These are phyloP conservation scores for Mycena venus DNA, from an alignment of 768 basidiomycete genomes.

Conservation along the genomic window DNA sequence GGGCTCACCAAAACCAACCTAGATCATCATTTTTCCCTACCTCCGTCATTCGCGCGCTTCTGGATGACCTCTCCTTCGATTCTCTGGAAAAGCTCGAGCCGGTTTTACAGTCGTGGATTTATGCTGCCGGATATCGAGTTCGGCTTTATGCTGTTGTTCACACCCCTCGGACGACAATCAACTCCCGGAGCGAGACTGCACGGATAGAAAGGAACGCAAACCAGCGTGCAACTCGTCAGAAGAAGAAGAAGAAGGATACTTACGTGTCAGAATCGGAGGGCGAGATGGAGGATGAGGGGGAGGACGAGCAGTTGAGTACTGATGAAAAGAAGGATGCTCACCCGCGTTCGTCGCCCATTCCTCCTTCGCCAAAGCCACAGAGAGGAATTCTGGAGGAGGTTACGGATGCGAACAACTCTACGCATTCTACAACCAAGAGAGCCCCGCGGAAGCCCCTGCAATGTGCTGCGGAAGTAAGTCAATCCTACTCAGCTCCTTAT, in stretches of 20 bases:
- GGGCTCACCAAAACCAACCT: neutral
- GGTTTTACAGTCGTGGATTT: neutral
- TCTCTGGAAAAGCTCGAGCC: neutral
- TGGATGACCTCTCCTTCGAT: neutral
- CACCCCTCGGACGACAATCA: neutral
- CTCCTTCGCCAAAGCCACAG: neutral
- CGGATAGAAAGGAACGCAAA: neutral
- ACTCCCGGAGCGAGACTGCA: neutral
- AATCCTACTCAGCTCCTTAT: slow-evolving; percentile 3
- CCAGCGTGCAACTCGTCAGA: neutral
- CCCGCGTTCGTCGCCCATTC: slow-evolving; percentile 3
- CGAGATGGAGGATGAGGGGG: no score
- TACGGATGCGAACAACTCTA: no score
- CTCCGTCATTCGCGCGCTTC: neutral
- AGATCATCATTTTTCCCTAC: no score
- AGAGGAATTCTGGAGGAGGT: neutral
- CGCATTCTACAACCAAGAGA: neutral
- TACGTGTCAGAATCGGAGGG: no score
- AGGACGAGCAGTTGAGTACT: no score
- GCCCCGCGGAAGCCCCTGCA: neutral
- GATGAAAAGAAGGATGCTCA: neutral
- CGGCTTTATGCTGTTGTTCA: neutral
- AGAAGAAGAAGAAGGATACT: neutral
- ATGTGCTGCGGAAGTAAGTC: neutral
- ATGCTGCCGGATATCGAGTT: neutral